These are phyloP conservation scores for Calonectria fujianensis DNA, from an alignment of 2,329 filamentous ascomycete species.

Conservation along the genomic window DNA sequence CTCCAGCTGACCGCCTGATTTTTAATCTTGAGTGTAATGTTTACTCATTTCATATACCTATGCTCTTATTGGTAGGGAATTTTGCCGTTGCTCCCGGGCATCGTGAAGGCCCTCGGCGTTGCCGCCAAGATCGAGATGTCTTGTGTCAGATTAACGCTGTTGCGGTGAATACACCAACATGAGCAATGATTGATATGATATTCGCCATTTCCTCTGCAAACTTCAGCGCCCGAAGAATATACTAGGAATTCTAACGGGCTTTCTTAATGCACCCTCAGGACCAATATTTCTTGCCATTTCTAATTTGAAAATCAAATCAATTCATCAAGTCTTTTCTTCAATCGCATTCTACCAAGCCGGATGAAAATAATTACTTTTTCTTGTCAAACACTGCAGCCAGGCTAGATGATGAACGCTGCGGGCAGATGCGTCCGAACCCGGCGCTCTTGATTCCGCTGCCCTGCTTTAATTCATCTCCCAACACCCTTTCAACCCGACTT, in stretches of 20 bases:
- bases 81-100: not conserved
- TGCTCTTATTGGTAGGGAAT: not conserved
- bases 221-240: not conserved
- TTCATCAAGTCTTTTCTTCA: not conserved
- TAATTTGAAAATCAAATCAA: not conserved
- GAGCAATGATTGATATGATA: not conserved
- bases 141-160: conserved; percentile 1
- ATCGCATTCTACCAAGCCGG: not conserved
- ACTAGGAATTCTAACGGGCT: not conserved
- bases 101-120: conserved; percentile 7
- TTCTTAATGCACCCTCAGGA: not conserved
- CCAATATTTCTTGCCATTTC: not conserved
- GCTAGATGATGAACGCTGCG: not conserved
- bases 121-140: not conserved
- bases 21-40: not conserved
- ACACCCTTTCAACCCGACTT: not conserved
- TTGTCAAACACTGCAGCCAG: not conserved
- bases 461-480: not conserved
- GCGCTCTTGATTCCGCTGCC: not conserved
- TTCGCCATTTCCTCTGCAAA: not conserved
- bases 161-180: conserved; percentile 17
- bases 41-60: not conserved
- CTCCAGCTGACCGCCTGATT: conserved; percentile 12
- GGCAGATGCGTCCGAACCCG: not conserved
- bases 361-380: not conserved